phyloP scores from a whole-genome alignment of 1,284 basidiomycete species.

The Grifola frondosa region DNA sequence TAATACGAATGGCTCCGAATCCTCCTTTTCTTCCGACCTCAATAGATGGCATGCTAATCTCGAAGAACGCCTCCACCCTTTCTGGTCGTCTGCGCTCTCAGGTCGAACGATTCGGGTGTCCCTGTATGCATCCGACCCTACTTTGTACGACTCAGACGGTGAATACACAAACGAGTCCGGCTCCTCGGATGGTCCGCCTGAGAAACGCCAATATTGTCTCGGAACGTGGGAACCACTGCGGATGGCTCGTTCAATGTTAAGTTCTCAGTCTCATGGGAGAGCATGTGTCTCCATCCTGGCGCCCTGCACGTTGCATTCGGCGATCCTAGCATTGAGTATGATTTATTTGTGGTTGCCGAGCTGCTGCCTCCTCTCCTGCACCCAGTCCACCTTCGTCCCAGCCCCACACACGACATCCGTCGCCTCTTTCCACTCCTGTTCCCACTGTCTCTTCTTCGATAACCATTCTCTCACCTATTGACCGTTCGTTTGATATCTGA shows the following conservation, averaged over 20 bases:
- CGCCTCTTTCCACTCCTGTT: conserved; percentile 7
- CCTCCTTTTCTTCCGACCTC: conserved; percentile 33
- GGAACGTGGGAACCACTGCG: conserved; percentile 53
- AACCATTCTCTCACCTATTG: conserved; percentile 53
- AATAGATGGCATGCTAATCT: conserved; percentile 69
- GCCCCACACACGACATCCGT: conserved; percentile 18
- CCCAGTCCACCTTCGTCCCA: conserved; percentile 25
- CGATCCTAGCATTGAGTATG: conserved; percentile 49
- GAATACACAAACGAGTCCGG: conserved; percentile 13
- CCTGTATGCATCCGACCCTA: conserved; percentile 45
- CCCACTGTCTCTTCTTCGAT: conserved; percentile 32
- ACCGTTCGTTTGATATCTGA: conserved; percentile 84
- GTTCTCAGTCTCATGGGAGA: conserved; percentile 66
- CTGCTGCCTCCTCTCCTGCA: conserved; percentile 37
- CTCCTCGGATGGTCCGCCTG: conserved; percentile 26
- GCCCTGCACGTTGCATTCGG: conserved; percentile 60
- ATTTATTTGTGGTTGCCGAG: conserved; percentile 55
- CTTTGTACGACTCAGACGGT: conserved; percentile 13
- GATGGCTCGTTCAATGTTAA: conserved; percentile 73
- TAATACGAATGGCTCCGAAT: conserved; percentile 2
- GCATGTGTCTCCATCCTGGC: conserved; percentile 59
- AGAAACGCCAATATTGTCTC: conserved; percentile 46
- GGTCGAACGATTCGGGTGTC: conserved; percentile 59
- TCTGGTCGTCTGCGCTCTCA: conserved; percentile 71
- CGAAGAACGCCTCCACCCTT: conserved; percentile 70